Evolutionary conservation across 768 basidiomycete genomes (phyloP), one percentile per base, ranked within the genome.

Genomic region (Pholiota molesta): DNA sequence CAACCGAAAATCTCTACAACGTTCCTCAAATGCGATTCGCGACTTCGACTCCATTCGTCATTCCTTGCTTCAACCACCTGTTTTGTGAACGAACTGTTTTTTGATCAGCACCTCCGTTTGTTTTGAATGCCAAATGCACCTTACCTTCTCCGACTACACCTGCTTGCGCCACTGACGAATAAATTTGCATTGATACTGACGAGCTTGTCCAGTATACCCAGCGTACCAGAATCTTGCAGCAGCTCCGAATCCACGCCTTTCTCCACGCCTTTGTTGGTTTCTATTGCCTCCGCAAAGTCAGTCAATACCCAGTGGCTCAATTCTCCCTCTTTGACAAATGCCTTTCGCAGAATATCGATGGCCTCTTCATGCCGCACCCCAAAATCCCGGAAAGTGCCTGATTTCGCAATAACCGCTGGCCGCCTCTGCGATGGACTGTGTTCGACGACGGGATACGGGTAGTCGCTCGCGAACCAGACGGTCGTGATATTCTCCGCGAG

Each of bases 391-490:
- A 85, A 85, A 33, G 84, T 86, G 6, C 83, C 80, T 42, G 81
- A 81, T 58, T 76, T 75, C 1, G 65, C 59, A 31, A 65, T 57
- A 23, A 57, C 29, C 9, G 37, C 60, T 13, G 65, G 59, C 2
- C 62, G 65, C 23, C 35, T n/a, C 26, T 65, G 59, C 9, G 63
- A 57, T 13, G 52, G 23, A 17, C 53, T 61, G 21, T 56, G 67
- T 59, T 57, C 62, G 33, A 60, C 62, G 35, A 71, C 57, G 4
- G 74, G 68, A 42, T 72, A 68, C 1, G 84, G 83, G 65, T 85
- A 79, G 67, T 88, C 86, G 23, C 82, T 85, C 2, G 84, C 84
- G 54, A 88, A 75, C 82, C 83, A 88, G 1, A 86, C 77, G 11
- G 75, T 78, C 10, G 66, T 66, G 31, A 86, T 68, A 14, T 75